Evolutionary conservation across 192 early-diverging fungal genomes (phyloP).

Genomic region (Gonapodya prolifera): DNA sequence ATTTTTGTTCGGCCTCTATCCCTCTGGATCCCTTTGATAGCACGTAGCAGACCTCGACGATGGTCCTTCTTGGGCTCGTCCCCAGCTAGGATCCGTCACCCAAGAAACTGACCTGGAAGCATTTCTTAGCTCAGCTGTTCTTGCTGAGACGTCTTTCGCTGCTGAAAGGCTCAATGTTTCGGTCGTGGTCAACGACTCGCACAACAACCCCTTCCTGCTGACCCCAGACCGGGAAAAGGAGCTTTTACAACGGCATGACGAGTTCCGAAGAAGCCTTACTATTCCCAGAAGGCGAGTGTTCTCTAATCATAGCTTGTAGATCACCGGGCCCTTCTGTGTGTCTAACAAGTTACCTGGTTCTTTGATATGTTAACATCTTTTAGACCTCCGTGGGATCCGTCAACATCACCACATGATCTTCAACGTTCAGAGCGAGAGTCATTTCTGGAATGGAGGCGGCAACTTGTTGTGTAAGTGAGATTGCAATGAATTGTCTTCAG

Average conservation of each 20-base stretch:
- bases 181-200: conserved; percentile 52
- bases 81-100: conserved; percentile 55
- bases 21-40: neutral
- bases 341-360: too few species aligned
- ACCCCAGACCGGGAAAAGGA: conserved; percentile 63
- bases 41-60: neutral
- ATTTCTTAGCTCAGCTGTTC: conserved; percentile 85
- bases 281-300: conserved; percentile 56
- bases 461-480: conserved; percentile 47
- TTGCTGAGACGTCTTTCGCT: conserved; percentile 69
- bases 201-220: conserved; percentile 72
- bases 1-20: neutral
- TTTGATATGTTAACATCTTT: conserved; percentile 5
- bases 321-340: too few species aligned
- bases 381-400: conserved; percentile 72
- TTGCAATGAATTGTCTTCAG: conserved; percentile 12
- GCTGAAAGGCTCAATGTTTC: conserved; percentile 15
- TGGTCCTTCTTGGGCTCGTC: neutral
- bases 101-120: conserved; percentile 94
- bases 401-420: conserved; percentile 68
- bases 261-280: conserved; percentile 58
- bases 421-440: conserved; percentile 67
- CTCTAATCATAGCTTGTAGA: neutral
- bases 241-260: conserved; percentile 61
- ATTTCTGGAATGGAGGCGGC: conserved; percentile 88